Percentiles rank a stretch among this genome's conserved stretches.
Conservation (phyloP, 352 stramenopile species). For the Phytophthora parvispora region DNA sequence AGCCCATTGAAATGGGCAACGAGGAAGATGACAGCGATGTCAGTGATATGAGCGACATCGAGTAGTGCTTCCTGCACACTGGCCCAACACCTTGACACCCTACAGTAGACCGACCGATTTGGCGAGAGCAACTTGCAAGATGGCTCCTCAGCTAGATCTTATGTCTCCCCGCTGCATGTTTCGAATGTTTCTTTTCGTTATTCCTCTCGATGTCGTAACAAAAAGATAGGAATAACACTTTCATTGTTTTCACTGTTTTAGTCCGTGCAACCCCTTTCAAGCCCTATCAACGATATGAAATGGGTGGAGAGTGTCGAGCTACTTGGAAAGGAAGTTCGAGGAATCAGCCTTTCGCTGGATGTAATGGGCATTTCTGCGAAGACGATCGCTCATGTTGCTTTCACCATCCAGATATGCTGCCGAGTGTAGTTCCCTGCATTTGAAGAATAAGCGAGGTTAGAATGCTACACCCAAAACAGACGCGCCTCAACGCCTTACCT, state of each 20-base stretch:
- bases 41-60: constrained; percentile 88
- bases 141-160: constrained; percentile 14
- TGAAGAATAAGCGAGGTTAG: too few species aligned
- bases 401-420: constrained; percentile 74
- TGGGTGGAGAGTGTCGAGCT: constrained; percentile 9
- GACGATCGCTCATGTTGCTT: constrained; percentile 76
- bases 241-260: constrained; percentile 22
- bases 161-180: constrained; percentile 27
- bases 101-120: constrained; percentile 37
- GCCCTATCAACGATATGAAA: not conserved
- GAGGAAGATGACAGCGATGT: constrained; percentile 84
- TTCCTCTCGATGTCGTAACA: constrained; percentile 26
- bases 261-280: not conserved
- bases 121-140: constrained; percentile 8
- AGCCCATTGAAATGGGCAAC: constrained; percentile 79
- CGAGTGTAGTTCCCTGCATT: constrained; percentile 70
- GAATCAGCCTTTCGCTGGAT: constrained; percentile 85
- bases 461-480: too few species aligned
- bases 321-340: constrained; percentile 86
- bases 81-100: constrained; percentile 1
- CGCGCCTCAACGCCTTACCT: constrained; percentile 68
- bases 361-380: constrained; percentile 88
- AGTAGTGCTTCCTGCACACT: constrained; percentile 28
- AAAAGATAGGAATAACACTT: constrained; percentile 39
- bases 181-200: constrained; percentile 28